phyloP scores from a whole-genome alignment of 2,329 filamentous ascomycete species.

The Trichoderma atrobrunneum region DNA sequence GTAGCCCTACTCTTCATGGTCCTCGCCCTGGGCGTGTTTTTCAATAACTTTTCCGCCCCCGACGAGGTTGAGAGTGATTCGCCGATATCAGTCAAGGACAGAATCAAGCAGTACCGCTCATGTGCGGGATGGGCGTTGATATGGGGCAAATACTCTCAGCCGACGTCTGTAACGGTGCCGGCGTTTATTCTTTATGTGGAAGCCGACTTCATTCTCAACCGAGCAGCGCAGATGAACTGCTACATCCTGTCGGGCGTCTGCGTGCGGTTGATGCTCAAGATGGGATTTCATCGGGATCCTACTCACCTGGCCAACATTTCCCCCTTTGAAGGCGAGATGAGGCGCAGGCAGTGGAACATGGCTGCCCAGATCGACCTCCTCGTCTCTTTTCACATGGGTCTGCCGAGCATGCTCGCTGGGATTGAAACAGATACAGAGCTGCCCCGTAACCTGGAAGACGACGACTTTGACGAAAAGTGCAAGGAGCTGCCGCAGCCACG shows the following conservation, averaged over 20 bases:
- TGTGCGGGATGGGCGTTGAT: conserved; percentile 53
- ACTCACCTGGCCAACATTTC: conserved; percentile 49
- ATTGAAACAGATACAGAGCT: conserved; percentile 62
- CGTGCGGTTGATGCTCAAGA: conserved; percentile 55
- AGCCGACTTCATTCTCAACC: conserved; percentile 51
- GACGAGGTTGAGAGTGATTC: conserved; percentile 45
- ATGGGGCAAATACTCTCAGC: conserved; percentile 49
- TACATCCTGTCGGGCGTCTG: conserved; percentile 51
- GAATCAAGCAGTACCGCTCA: conserved; percentile 47
- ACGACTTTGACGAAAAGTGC: conserved; percentile 59
- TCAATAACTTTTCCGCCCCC: conserved; percentile 43
- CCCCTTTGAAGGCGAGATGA: conserved; percentile 54
- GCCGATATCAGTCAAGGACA: conserved; percentile 39
- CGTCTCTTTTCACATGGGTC: conserved; percentile 64
- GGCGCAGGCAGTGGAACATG: conserved; percentile 52
- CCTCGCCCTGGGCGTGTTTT: conserved; percentile 43
- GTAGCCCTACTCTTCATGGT: conserved; percentile 52
- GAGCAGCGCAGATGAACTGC: conserved; percentile 51
- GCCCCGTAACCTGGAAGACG: conserved; percentile 62
- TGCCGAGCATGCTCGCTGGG: conserved; percentile 63
- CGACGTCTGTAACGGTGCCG: conserved; percentile 47
- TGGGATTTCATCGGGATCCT: conserved; percentile 58
- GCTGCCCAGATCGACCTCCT: conserved; percentile 59
- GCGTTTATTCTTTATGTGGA: conserved; percentile 53
- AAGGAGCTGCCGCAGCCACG: conserved; percentile 54